phyloP scores from a whole-genome alignment of 208 protist species.

The Perkinsela sp. region DNA sequence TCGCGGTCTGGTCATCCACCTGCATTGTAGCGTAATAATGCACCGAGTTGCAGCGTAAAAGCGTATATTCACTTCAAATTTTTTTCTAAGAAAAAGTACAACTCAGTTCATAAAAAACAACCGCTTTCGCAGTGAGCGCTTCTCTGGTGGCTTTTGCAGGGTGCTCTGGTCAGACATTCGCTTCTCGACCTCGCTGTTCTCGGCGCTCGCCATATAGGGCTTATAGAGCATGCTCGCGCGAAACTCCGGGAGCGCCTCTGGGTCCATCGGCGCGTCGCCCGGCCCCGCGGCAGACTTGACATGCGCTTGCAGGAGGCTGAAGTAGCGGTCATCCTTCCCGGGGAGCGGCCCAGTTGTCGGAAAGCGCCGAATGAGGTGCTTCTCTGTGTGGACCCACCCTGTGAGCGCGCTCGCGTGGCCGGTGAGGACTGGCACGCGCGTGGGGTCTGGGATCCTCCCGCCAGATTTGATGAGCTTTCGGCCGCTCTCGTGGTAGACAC shows the following conservation, averaged over 20 bases:
- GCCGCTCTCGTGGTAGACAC: background rate
- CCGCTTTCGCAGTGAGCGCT: background rate
- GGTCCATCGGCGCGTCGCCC: background rate
- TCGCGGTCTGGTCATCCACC: no score
- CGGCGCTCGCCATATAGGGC: background rate
- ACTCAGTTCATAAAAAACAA: background rate
- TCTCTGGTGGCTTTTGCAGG: background rate
- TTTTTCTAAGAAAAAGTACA: no score
- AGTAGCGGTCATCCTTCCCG: background rate
- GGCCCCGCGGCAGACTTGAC: background rate
- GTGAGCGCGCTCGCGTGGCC: background rate
- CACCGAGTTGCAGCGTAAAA: no score
- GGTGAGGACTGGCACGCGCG: background rate
- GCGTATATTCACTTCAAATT: no score
- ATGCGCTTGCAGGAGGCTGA: background rate
- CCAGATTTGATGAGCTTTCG: background rate
- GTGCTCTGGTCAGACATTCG: background rate
- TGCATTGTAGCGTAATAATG: no score
- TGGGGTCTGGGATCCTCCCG: background rate
- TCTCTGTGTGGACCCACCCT: background rate
- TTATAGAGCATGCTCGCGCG: background rate
- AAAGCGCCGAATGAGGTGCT: background rate
- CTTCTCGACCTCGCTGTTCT: background rate
- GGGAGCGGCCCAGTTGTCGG: background rate
- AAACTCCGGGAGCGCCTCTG: background rate